Percentiles rank a stretch among this genome's conserved stretches.
These are phyloP conservation scores for Vigna unguiculata DNA, from an alignment of 306 rosid genomes.

Conservation along the genomic window DNA sequence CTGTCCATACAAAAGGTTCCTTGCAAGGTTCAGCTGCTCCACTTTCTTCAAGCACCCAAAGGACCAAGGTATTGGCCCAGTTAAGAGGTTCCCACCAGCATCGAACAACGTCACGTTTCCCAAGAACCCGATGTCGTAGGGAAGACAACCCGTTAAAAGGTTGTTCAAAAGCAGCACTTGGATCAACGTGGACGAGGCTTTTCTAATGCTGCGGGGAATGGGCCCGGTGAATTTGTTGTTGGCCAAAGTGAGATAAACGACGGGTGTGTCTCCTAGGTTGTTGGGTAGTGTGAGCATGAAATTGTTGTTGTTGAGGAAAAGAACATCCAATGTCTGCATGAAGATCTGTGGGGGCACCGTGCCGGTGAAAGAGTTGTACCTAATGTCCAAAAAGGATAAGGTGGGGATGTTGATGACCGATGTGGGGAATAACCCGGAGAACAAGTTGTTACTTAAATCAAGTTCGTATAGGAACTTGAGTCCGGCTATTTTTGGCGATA, in stretches of 20 bases:
- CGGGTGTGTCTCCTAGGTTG: constrained; percentile 58
- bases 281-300: constrained; percentile 63
- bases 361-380: constrained; percentile 77
- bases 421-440: constrained; percentile 71
- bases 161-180: constrained; percentile 72
- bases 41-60: constrained; percentile 65
- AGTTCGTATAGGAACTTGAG: constrained; percentile 73
- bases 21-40: constrained; percentile 67
- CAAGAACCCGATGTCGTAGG: constrained; percentile 70
- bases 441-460: constrained; percentile 76
- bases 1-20: constrained; percentile 64
- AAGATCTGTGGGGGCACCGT: constrained; percentile 74
- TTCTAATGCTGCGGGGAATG: constrained; percentile 63
- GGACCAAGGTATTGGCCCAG: constrained; percentile 79
- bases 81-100: constrained; percentile 62
- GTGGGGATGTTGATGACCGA: constrained; percentile 57
- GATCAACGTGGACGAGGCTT: constrained; percentile 54
- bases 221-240: constrained; percentile 79
- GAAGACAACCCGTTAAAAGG: constrained; percentile 77
- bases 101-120: constrained; percentile 57
- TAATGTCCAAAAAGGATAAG: constrained; percentile 66
- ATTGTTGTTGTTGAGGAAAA: constrained; percentile 81
- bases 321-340: constrained; percentile 54
- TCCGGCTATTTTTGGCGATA: constrained; percentile 60
- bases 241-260: constrained; percentile 73